Conservation (phyloP, 345 rosid species). For the Brassica juncea region DNA sequence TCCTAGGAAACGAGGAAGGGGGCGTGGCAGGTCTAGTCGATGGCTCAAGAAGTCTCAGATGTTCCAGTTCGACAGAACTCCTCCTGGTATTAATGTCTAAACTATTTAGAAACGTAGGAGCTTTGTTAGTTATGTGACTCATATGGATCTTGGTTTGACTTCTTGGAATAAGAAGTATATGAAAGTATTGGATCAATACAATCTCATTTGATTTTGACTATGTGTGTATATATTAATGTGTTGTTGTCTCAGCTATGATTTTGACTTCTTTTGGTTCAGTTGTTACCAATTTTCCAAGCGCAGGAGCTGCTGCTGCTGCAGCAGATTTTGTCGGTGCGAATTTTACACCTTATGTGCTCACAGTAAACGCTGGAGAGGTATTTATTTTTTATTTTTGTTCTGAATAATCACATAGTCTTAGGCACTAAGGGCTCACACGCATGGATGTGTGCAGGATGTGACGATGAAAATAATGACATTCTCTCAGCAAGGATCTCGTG, state of each 20-base stretch:
- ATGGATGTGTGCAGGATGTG: conserved; percentile 61
- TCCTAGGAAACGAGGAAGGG: conserved; percentile 69
- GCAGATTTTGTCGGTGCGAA: conserved; percentile 78
- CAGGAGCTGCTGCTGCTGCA: conserved; percentile 54
- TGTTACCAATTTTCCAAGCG: conserved; percentile 29
- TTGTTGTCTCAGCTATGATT: conserved; percentile 12
- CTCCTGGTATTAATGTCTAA: conserved; percentile 55
- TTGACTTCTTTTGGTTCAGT: conserved; percentile 17
- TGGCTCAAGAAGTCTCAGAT: conserved; percentile 62
- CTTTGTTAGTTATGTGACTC: conserved; percentile 16
- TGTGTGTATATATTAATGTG: neutral
- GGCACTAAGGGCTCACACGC: neutral
- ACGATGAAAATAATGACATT: conserved; percentile 91
- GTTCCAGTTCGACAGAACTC: conserved; percentile 54
- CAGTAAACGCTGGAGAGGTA: conserved; percentile 94
- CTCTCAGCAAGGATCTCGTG: conserved; percentile 83
- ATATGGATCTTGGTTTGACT: conserved; percentile 27
- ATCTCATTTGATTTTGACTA: neutral
- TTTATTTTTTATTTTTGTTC: neutral
- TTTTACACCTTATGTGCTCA: conserved; percentile 88
- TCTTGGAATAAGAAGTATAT: too few species aligned
- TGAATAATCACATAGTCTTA: neutral
- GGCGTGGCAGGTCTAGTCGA: conserved; percentile 50
- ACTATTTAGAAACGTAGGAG: neutral
- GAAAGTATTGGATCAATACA: neutral